Base-by-base conservation (phyloP, 1,139 yeast genomes). In the Taphrina deformans region DNA sequence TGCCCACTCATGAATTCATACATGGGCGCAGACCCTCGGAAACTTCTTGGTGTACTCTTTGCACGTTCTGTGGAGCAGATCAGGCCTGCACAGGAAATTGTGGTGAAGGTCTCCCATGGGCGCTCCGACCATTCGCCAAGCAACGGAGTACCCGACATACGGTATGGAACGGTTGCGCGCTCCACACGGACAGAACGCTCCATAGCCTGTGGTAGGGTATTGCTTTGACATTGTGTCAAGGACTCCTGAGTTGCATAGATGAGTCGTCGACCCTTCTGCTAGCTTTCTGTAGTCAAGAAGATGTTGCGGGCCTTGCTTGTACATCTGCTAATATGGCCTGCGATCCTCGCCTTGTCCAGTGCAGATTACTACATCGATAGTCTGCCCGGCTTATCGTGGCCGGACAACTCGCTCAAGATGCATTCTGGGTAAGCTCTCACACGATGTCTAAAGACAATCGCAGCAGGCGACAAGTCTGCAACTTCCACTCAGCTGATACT, bases 341-440 rank as follows among this genome's bases (percentile, higher is more conserved):
- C 35, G 26, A 21, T 69, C 29, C 46, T 29, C 48, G 69, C 66
- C 4, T 40, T 58, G 26, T 63, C 69, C 14, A 75, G 78, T 1
- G 71, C 77, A 0, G 78, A 76, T 61, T 78, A 71, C 68, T 77
- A 71, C 65, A 78, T 78, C 21, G 55, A 71, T 63, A 66, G 69
- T 4, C 68, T 78, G 24, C 81, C 81, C 0, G 79, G 77, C 1
- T 69, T 75, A 29, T 67, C 70, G 14, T 59, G 63, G 63, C 61
- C 67, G 14, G 70, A 69, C 10, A 69, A 66, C 16, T 66, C 68
- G 18, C 67, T 80, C n/a, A 71, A 70, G 55, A 78, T 78, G 80
- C 79, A 78, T 69, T 75, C 81, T 10, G 81, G 81, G 68, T 70
- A 69, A 4, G 18, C 7, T 6, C 3, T 6, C 16, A 0, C 2